Conservation (phyloP, 2,329 filamentous ascomycete species). For the Xylariaceae sp. region DNA sequence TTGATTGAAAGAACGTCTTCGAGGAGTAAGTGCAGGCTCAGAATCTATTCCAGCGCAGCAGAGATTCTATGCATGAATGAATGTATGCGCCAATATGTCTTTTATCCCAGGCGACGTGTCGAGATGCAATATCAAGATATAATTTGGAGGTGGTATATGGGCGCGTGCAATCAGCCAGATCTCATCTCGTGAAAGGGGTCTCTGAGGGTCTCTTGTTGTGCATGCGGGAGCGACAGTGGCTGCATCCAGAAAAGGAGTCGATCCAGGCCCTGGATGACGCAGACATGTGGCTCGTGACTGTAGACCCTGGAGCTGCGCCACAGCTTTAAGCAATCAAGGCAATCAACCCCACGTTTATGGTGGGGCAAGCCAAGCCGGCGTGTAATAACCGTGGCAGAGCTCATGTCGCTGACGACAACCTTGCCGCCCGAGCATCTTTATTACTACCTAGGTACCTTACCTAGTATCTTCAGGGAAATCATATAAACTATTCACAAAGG, state of each 20-base stretch:
- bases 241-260: slow-evolving; percentile 22
- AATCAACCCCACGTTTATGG: slow-evolving; percentile 22
- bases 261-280: slow-evolving; percentile 34
- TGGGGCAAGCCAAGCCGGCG: not conserved
- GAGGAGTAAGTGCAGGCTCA: not conserved
- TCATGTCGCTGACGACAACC: slow-evolving; percentile 36
- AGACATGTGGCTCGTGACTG: slow-evolving; percentile 36
- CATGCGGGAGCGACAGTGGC: slow-evolving; percentile 5
- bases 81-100: not conserved
- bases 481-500: not conserved
- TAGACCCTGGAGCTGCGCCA: slow-evolving; percentile 17
- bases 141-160: too few species aligned
- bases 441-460: not conserved
- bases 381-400: slow-evolving; percentile 30
- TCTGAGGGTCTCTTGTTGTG: too few species aligned
- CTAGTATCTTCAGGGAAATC: too few species aligned
- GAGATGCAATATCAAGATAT: not conserved
- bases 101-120: not conserved
- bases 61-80: not conserved
- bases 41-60: not conserved
- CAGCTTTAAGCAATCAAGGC: not conserved
- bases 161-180: not conserved
- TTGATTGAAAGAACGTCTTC: not conserved
- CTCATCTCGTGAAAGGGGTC: slow-evolving; percentile 1
- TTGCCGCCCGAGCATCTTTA: slow-evolving; percentile 13